Evolutionary conservation across 768 basidiomycete genomes (phyloP), one percentile per base, ranked within the genome.

Genomic region (Amyloporia xantha): DNA sequence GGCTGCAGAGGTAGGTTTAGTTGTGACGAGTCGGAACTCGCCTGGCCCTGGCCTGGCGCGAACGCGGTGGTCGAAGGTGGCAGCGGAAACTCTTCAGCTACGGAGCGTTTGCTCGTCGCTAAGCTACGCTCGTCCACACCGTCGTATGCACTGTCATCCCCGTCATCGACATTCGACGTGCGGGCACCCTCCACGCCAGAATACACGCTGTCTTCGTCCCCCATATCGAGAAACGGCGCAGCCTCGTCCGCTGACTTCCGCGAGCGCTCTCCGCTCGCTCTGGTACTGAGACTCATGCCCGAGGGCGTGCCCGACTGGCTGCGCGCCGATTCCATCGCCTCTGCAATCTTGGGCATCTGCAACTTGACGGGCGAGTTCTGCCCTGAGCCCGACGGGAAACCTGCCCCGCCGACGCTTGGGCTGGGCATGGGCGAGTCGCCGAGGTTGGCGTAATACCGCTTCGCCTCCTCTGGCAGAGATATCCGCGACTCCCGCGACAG

Each of bases 401-500:
- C 39, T 24, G 52, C 50, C 7, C 53, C 51, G 9, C 66, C 62
- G 38, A 65, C 64, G 15, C 20, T 30, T 5, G 84, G 79, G 58
- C 78, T 84, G 23, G 76, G 66, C 6, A 68, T 60, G 2, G 86
- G 82, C 4, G 80, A 82, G 48, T 87, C 85, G 30, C 66, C 66
- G 76, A 86, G 81, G 56, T 75, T 78, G 30, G 78, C 73, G 48
- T 87, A 82, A 58, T 86, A 89, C 41, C 76, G 79, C 54, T 72
- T 78, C 13, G 87, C 83, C 62, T 91, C 89, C 47, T 89, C 86
- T 1, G 88, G 84, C 30, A 89, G 71, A 27, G 82, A 79, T 43
- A 84, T 77, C 20, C 76, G 75, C 7, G 85, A 88, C 44, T 83
- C 82, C 47, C 82, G 76, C n/a, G 78, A 76, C 15, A 71, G 55